Conservation (phyloP, 2,329 filamentous ascomycete species). For the Talaromyces sp. region DNA sequence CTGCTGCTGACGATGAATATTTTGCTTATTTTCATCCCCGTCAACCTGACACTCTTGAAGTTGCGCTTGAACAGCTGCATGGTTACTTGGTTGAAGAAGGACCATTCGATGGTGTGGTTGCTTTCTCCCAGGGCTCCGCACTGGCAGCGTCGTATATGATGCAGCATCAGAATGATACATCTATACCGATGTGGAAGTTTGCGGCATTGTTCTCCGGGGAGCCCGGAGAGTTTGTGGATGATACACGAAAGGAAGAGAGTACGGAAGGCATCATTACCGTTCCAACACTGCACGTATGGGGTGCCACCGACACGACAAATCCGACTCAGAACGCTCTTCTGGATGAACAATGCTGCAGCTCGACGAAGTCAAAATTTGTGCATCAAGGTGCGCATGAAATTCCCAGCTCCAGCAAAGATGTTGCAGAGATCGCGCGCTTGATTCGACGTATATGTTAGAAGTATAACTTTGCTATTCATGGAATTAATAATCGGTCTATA, state of each 20-base stretch:
- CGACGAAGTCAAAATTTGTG: background rate
- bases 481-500: background rate
- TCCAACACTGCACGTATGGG: background rate
- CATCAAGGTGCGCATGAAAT: background rate
- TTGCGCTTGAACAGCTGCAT: background rate
- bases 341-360: background rate
- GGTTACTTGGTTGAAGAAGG: background rate
- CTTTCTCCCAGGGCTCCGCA: background rate
- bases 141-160: background rate
- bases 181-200: background rate
- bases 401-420: background rate
- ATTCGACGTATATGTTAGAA: background rate
- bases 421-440: background rate
- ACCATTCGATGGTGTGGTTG: background rate
- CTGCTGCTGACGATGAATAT: background rate
- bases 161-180: background rate
- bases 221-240: background rate
- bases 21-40: background rate
- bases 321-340: background rate
- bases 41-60: background rate
- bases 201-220: background rate
- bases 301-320: background rate
- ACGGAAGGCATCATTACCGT: background rate
- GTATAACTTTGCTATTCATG: background rate
- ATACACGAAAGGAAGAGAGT: background rate